Conservation (phyloP, 805 yeast species). For the Groenewaldozyma salmanticensis region DNA sequence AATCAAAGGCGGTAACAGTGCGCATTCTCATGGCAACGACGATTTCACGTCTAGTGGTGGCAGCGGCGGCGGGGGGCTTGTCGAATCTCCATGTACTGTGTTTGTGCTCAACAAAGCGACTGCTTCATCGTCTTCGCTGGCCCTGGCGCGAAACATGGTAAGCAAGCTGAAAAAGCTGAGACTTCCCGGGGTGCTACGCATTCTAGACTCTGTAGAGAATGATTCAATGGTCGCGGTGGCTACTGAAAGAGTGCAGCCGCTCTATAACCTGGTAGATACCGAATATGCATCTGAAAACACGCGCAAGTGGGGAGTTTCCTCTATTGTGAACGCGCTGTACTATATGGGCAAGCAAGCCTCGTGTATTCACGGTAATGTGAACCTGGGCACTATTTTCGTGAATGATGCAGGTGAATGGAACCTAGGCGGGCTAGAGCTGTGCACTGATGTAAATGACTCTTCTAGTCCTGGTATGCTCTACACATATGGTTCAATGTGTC, state of each 20-base stretch:
- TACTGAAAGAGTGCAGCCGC: slow-evolving; percentile 57
- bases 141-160: slow-evolving; percentile 37
- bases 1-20: slow-evolving; percentile 25
- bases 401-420: slow-evolving; percentile 73
- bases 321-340: slow-evolving; percentile 40
- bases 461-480: slow-evolving; percentile 19
- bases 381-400: slow-evolving; percentile 49
- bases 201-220: slow-evolving; percentile 54
- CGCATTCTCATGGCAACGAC: neutral
- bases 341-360: slow-evolving; percentile 47
- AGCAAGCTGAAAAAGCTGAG: slow-evolving; percentile 45
- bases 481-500: slow-evolving; percentile 26
- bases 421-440: slow-evolving; percentile 69
- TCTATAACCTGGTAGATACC: slow-evolving; percentile 28
- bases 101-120: slow-evolving; percentile 50
- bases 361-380: slow-evolving; percentile 57
- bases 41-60: neutral
- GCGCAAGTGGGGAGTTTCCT: slow-evolving; percentile 45
- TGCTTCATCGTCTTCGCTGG: slow-evolving; percentile 27
- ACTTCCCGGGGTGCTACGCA: slow-evolving; percentile 59
- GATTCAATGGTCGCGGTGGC: slow-evolving; percentile 50
- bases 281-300: slow-evolving; percentile 21
- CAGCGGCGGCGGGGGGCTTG: slow-evolving; percentile 35
- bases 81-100: slow-evolving; percentile 45
- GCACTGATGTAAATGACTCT: slow-evolving; percentile 30